Conservation (phyloP, 2,329 filamentous ascomycete genomes). For the Aspergillus sclerotialis region DNA sequence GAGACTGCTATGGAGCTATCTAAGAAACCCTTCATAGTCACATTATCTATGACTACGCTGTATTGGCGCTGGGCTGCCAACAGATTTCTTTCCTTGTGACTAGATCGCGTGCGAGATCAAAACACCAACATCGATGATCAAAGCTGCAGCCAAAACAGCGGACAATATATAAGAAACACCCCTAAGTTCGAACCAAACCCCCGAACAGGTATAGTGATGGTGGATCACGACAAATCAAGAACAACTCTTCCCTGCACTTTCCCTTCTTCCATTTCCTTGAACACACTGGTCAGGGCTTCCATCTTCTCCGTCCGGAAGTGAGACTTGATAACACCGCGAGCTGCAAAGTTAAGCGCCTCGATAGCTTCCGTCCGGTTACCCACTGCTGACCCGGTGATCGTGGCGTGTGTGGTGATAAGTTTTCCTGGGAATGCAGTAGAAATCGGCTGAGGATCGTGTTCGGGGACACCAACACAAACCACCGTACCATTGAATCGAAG, state of each 20-base stretch:
- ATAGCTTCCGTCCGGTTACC: conserved; percentile 46
- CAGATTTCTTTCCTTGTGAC: too few relatives aligned
- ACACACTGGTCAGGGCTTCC: conserved; percentile 40
- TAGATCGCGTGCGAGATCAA: too few relatives aligned
- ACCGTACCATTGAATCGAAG: conserved; percentile 45
- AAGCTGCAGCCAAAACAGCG: too few relatives aligned
- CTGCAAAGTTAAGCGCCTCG: conserved; percentile 43
- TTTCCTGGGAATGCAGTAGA: conserved; percentile 36
- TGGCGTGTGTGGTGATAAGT: conserved; percentile 37
- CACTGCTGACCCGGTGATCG: conserved; percentile 45
- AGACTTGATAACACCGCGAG: conserved; percentile 41
- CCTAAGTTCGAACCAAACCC: not conserved
- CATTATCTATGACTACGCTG: too few relatives aligned
- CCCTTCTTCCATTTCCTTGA: conserved; percentile 39
- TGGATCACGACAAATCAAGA: conserved; percentile 36
- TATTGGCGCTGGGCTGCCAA: too few relatives aligned
- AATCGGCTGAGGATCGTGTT: conserved; percentile 40
- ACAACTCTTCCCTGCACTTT: conserved; percentile 42
- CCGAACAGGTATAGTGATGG: too few relatives aligned
- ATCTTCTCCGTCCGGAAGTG: conserved; percentile 41
- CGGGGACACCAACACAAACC: conserved; percentile 48
- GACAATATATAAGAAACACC: not conserved
- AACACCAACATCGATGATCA: too few relatives aligned
- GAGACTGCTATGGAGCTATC: too few relatives aligned
- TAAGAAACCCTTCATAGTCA: too few relatives aligned